Conservation (phyloP, 352 stramenopile genomes). For the Globisporangium cylindrosporum region DNA sequence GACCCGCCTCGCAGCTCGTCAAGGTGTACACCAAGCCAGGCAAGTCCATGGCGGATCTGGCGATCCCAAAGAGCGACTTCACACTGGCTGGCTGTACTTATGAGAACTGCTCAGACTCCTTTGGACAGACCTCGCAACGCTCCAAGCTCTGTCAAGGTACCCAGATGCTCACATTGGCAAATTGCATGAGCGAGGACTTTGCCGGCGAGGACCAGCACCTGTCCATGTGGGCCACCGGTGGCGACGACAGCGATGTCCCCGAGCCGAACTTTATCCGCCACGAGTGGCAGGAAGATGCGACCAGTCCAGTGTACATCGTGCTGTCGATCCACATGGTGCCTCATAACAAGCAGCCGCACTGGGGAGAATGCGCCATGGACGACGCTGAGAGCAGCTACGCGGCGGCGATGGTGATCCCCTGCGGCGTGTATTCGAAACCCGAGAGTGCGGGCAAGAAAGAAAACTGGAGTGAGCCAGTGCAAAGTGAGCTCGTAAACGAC, state of each 20-base stretch:
- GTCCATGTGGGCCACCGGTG: slow-evolving; percentile 25
- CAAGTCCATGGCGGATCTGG: slow-evolving; percentile 30
- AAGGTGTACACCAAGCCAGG: slow-evolving; percentile 30
- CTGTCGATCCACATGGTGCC: neutral
- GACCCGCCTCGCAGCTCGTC: slow-evolving; percentile 14
- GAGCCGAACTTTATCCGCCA: slow-evolving; percentile 1
- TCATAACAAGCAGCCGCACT: neutral
- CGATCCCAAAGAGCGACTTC: slow-evolving; percentile 23
- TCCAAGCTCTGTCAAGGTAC: slow-evolving; percentile 22
- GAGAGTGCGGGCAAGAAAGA: neutral
- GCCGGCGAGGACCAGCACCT: slow-evolving; percentile 9
- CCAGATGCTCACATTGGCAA: slow-evolving; percentile 21
- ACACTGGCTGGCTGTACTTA: slow-evolving; percentile 15
- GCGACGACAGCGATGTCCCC: neutral
- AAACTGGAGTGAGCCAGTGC: neutral
- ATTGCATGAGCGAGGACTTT: slow-evolving; percentile 26
- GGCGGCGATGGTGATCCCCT: neutral
- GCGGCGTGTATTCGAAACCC: neutral
- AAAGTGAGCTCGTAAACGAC: slow-evolving; percentile 28
- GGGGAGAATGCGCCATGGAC: neutral
- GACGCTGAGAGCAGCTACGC: neutral
- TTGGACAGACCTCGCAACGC: slow-evolving; percentile 14
- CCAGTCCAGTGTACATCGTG: neutral
- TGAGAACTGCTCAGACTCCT: slow-evolving; percentile 20
- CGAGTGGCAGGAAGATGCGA: neutral